Percentiles rank a stretch among this genome's conserved stretches.
These are phyloP conservation scores for Acanthamoeba quina DNA, from an alignment of 208 protist genomes.

Conservation along the genomic window DNA sequence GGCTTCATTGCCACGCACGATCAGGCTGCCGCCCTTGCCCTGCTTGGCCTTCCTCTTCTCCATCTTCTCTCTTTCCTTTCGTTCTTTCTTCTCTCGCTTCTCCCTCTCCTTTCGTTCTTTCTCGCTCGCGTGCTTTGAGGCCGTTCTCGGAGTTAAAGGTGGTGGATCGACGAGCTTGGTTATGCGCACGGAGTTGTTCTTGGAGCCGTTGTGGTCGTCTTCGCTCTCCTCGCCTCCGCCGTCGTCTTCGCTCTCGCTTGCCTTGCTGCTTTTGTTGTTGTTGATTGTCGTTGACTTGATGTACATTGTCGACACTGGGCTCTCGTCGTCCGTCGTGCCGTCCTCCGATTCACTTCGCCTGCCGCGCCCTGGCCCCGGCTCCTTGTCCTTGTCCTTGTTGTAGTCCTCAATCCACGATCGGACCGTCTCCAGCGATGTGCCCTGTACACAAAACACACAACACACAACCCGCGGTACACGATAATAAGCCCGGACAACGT, in stretches of 20 bases:
- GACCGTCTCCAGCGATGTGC: background rate
- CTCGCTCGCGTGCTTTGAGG: background rate
- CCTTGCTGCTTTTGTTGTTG: too few species aligned
- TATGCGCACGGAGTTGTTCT: conserved; percentile 7
- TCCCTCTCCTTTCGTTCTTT: conserved; percentile 42
- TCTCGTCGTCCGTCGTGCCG: background rate
- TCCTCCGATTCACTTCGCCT: background rate
- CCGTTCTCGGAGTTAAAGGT: background rate
- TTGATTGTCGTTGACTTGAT: background rate
- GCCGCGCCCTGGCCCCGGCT: background rate
- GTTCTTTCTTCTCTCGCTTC: conserved; percentile 31
- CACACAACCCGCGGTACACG: background rate
- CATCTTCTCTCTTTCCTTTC: background rate
- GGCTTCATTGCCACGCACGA: background rate
- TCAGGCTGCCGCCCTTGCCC: background rate
- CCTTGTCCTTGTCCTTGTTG: conserved; percentile 13
- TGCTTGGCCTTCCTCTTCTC: conserved; percentile 6
- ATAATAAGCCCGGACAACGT: background rate
- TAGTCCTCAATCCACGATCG: conserved; percentile 7
- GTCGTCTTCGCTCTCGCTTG: background rate
- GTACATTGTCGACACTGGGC: background rate
- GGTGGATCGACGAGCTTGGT: background rate
- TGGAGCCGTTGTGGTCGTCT: background rate
- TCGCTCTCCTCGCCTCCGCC: background rate
- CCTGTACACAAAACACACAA: background rate